Evolutionary conservation across 495 filamentous ascomycete genomes (phyloP), one percentile per base, ranked within the genome.

Genomic region (Bacidia gigantensis): DNA sequence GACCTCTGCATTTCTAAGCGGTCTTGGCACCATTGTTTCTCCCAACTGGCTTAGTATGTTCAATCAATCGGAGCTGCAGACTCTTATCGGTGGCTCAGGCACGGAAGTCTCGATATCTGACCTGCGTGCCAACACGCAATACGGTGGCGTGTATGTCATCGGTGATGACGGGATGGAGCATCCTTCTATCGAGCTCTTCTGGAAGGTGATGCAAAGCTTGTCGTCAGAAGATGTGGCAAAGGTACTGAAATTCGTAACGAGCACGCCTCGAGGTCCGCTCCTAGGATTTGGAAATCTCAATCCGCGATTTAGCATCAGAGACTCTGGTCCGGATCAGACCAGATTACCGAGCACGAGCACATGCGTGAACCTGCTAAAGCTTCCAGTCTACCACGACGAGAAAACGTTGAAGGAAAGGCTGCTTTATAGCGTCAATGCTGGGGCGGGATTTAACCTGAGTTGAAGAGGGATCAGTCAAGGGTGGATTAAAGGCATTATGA

Each of bases 11-110:
- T 98, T 98, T 59, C 76, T 98, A 7, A 76, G 78, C 45, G 92
- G 92, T 1, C 75, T 98, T 3, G 77, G 84, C 12, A 72, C 82
- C 50, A 93, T 99, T 59, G 93, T 99, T 55, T 82, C 88, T 52
- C 90, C 90, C 0, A 75, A 76, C 2, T 99, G 92, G 92, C 73
- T 99, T 2, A 86, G 80, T 56, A 99, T 99, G 92, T 99, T 99
- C 72, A 98, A 98, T 64, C 92, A 96, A 58, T 73, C 77, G 7
- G 92, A 98, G 60, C 73, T 98, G 20, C 92, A 98, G 64, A 92
- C 87, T 0, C 78, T 98, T 9, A 81, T 98, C 12, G 86, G 87
- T 55, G 92, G 92, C 51, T 86, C 90, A 59, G 78, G 75, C 22
- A 81, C 82, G 17, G 81, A 87, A 41, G 90, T 97, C 54, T 81